phyloP scores from a whole-genome alignment of 1,284 basidiomycete species.

The Leccinum subatratum region DNA sequence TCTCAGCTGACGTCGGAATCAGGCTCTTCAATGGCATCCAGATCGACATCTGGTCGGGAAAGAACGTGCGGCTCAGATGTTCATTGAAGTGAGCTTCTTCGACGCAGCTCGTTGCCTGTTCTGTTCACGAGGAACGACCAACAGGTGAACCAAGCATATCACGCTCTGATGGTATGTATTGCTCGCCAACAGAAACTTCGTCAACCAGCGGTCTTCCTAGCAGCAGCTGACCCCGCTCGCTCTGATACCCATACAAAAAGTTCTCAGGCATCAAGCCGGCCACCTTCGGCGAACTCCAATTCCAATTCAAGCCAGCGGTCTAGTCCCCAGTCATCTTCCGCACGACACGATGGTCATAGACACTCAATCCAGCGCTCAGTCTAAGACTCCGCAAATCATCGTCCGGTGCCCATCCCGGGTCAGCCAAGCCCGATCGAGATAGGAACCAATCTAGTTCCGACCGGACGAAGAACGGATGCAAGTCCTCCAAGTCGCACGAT shows the following conservation, averaged over 20 bases:
- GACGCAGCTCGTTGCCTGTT: neutral
- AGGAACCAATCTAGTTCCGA: conserved; percentile 16
- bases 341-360: conserved; percentile 14
- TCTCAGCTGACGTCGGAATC: conserved; percentile 11
- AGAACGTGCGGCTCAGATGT: conserved; percentile 32
- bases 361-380: conserved; percentile 12
- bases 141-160: conserved; percentile 41
- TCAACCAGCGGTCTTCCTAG: conserved; percentile 21
- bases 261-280: conserved; percentile 27
- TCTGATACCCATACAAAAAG: conserved; percentile 23
- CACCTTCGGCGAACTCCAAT: conserved; percentile 30
- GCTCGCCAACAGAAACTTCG: conserved; percentile 26
- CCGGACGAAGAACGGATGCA: conserved; percentile 18
- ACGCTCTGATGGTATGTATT: conserved; percentile 48
- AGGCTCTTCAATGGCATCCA: conserved; percentile 36
- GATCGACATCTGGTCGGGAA: conserved; percentile 51
- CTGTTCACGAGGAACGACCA: neutral
- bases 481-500: conserved; percentile 24
- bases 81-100: conserved; percentile 26
- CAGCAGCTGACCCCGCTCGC: conserved; percentile 20
- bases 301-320: conserved; percentile 28
- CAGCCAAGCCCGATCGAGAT: conserved; percentile 15
- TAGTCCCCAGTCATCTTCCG: conserved; percentile 10
- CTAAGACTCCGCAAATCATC: conserved; percentile 12
- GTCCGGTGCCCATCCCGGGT: conserved; percentile 13